Base-by-base conservation (phyloP, 2,329 filamentous ascomycete species). In the Colletotrichum lindemuthianum region DNA sequence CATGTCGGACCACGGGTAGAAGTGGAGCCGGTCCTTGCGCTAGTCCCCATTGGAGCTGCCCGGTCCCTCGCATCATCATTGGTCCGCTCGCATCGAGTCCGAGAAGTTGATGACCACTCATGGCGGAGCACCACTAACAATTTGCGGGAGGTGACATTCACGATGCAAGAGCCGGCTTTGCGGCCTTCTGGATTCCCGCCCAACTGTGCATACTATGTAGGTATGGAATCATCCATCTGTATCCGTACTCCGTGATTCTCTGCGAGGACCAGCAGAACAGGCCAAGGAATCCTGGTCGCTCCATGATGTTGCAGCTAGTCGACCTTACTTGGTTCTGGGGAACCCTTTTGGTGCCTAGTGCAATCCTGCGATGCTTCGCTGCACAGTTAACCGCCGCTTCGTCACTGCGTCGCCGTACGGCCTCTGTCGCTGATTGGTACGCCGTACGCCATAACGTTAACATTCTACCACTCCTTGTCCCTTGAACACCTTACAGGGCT, bases 81-180 rank as follows among this genome's bases (percentile, higher is more conserved):
- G 53, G 53, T n/a, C 15, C 41, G 43, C 43, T 56, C 53, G 53
- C 43, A 56, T 16, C 36, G 32, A 47, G 41, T 56, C 41, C 53
- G 43, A 56, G 53, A 5, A 45, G 8, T n/a, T 24, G 10, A 32
- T 45, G 43, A n/a, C 43, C 53, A 56, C 45, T 56, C 12, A n/a
- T 7, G 24, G 15, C 13, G n/a, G 12, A 8, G 13, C 11, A 24
- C 10, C 43, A n/a, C 41, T 56, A 48, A 39, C 34, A 48, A 48
- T 48, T 56, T 55, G 2, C 13, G 2, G 9, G 16, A 40, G 37
- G 13, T 13, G 37, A 40, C 37, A 9, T 10, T 40, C 37, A 6
- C 37, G 9, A 40, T 40, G 24, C 24, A 24, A 24, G 24, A 24
- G 24, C 24, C 24, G 24, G 24, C 24, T 24, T 24, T 24, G 24